Evolutionary conservation across 352 stramenopile species (phyloP).

Genomic region (Globisporangium nagaii): DNA sequence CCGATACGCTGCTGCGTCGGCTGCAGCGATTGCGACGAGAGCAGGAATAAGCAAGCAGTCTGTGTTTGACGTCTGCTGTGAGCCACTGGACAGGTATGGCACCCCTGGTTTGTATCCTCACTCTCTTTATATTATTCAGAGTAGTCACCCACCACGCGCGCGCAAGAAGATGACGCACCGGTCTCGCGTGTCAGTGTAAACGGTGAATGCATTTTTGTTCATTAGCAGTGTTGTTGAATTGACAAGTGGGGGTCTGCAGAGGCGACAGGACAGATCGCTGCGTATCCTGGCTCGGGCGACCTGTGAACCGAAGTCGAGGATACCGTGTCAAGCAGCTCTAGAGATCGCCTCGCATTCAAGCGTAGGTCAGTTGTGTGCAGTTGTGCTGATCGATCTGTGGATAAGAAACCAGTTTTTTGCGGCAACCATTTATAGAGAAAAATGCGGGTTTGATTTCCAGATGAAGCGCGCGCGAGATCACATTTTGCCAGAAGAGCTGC

Average conservation of each 20-base stretch:
- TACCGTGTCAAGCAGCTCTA: no score
- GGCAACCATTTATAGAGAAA: no score
- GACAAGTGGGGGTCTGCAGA: background rate
- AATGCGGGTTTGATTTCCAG: no score
- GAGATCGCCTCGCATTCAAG: no score
- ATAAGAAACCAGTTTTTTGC: no score
- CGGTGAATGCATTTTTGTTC: constrained; percentile 5
- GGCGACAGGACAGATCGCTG: background rate
- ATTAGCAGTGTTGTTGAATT: background rate
- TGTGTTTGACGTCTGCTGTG: background rate
- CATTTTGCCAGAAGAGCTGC: no score
- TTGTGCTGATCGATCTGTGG: no score
- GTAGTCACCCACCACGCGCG: background rate
- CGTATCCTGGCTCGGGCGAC: no score
- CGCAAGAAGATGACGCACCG: background rate
- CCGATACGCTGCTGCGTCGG: constrained; percentile 16
- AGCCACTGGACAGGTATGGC: background rate
- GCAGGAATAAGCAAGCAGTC: background rate
- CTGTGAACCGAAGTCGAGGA: no score
- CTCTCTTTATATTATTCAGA: constrained; percentile 2
- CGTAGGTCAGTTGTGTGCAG: no score
- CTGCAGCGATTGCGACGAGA: constrained; percentile 11
- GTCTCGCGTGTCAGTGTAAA: background rate
- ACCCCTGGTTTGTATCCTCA: background rate
- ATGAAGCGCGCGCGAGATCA: no score